Conservation (phyloP, 495 filamentous ascomycete genomes). For the Aspergillus leporis region DNA sequence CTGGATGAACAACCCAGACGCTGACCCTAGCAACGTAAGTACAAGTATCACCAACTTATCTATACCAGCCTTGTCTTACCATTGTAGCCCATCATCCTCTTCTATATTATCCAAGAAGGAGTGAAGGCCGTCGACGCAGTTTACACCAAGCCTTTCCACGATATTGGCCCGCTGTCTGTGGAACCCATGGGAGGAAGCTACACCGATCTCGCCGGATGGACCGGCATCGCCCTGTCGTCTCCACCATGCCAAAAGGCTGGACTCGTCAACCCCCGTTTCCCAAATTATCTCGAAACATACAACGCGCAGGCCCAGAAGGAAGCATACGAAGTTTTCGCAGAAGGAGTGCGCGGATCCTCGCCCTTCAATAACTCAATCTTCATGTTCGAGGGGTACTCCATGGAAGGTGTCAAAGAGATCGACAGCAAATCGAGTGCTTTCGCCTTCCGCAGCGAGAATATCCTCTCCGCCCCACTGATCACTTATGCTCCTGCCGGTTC, state of each 20-base stretch:
- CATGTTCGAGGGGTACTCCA: conserved; percentile 58
- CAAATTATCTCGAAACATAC: conserved; percentile 46
- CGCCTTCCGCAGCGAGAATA: conserved; percentile 41
- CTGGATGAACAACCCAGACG: conserved; percentile 43
- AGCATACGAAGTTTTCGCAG: conserved; percentile 43
- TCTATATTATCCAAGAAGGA: conserved; percentile 55
- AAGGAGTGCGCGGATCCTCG: conserved; percentile 27
- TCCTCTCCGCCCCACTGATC: conserved; percentile 47
- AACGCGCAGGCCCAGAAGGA: conserved; percentile 42
- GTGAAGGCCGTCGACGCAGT: conserved; percentile 35
- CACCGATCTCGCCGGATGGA: conserved; percentile 46
- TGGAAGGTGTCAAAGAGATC: conserved; percentile 44
- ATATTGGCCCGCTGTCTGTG: conserved; percentile 42
- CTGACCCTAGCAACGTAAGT: conserved; percentile 38
- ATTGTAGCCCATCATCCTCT: conserved; percentile 44
- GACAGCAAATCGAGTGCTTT: conserved; percentile 38
- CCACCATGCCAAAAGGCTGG: conserved; percentile 48
- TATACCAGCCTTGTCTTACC: not conserved
- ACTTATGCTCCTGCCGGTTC: conserved; percentile 33
- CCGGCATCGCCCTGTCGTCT: conserved; percentile 33
- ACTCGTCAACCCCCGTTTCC: conserved; percentile 50
- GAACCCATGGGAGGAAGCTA: conserved; percentile 40
- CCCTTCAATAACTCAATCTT: conserved; percentile 43
- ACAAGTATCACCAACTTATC: not conserved
- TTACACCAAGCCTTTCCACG: conserved; percentile 47